Evolutionary conservation across 345 rosid genomes (phyloP), one percentile per base, ranked within the genome.

Genomic region (Lumnitzera littorea): DNA sequence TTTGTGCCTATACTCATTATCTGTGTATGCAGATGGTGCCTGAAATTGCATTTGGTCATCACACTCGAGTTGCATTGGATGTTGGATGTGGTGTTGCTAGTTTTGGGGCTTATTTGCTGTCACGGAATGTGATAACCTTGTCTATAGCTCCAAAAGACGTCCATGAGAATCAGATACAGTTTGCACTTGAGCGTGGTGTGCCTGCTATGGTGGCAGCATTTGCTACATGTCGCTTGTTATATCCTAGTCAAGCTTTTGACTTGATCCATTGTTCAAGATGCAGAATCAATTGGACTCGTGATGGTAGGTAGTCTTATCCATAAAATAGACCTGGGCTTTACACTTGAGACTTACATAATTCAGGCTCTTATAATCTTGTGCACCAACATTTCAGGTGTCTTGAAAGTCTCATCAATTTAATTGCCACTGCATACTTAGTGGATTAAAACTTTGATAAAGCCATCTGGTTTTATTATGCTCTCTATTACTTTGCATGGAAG

Each of bases 131-230:
- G 20, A 13, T 91, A 70, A 83, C 95, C 49, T 60, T 88, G 95
- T 91, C 99, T 36, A 36, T 94, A 51, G 99, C 99, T 72, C 99
- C 95, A n/a, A 94, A 94, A 74, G 99, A 94, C 78, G 97, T 94
- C 62, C 97, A 94, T 46, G 97, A 94, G 71, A 94, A 94, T 64
- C 99, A 94, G 75, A 94, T 94, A 69, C 99, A 94, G 68, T 94
- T 94, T 80, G 99, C 99, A 62, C 91, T 94, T 57, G 99, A 94
- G 71, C 92, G 96, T 63, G 97, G 97, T 68, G 99, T 91, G 55
- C 99, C 99, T 67, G 96, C 99, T 52, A 94, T 90, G 97, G 95
- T 77, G 53, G 92, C 96, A 56, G 97, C 99, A 60, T 91, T 91
- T 74, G 88, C 91, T 15, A 94, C 95, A 43, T 86, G 57, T 46